Percentiles rank a stretch among this genome's conserved stretches.
Conservation (phyloP, 2,329 filamentous ascomycete species). For the Fusarium udum region DNA sequence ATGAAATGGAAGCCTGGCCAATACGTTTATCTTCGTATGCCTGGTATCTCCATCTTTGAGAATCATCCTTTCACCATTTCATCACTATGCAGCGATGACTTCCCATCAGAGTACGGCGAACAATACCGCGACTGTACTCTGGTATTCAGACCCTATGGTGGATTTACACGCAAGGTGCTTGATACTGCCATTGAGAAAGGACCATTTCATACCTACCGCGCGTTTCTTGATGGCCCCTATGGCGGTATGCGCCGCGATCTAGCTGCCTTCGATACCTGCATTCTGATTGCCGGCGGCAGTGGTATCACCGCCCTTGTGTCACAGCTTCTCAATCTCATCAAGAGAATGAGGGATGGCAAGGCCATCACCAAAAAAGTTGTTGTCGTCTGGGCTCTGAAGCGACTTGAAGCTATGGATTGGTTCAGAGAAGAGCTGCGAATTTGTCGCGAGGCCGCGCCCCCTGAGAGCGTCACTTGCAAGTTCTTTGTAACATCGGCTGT, state of each 20-base stretch:
- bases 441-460: constrained; percentile 87
- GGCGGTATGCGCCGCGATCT: constrained; percentile 92
- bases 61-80: constrained; percentile 97
- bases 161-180: constrained; percentile 88
- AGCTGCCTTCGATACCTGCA: constrained; percentile 91
- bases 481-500: constrained; percentile 88
- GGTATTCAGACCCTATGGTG: constrained; percentile 90
- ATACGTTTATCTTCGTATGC: constrained; percentile 94
- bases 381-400: constrained; percentile 93
- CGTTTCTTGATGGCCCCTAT: constrained; percentile 93
- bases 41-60: constrained; percentile 87
- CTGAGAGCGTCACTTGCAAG: constrained; percentile 89
- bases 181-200: constrained; percentile 85
- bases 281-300: constrained; percentile 92
- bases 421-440: constrained; percentile 95
- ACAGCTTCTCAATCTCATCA: constrained; percentile 92
- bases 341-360: constrained; percentile 93
- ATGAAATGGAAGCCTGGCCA: constrained; percentile 94
- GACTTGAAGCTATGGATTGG: constrained; percentile 95
- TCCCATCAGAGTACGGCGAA: constrained; percentile 90
- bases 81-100: constrained; percentile 91
- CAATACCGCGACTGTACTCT: constrained; percentile 88
- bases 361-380: constrained; percentile 90
- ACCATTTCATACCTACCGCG: constrained; percentile 89
- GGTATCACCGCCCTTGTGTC: constrained; percentile 94